Evolutionary conservation across 805 yeast species (phyloP), one percentile per base, ranked within the genome.

Genomic region (Yarrowia keelungensis): DNA sequence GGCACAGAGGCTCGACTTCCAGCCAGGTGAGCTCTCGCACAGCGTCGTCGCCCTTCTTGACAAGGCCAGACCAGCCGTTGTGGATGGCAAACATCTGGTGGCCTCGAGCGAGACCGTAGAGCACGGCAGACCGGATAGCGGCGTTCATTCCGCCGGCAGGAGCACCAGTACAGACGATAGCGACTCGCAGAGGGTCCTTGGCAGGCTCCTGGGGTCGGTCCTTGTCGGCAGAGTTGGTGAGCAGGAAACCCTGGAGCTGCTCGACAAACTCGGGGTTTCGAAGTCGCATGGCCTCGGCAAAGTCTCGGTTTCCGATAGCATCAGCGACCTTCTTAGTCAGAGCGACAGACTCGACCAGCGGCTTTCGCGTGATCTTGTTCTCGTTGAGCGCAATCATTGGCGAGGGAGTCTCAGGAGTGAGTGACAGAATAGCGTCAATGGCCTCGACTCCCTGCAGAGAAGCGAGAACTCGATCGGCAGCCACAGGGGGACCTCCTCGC

Each of bases 361-460:
- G 92, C 76, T 85, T 87, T 73, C 97, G 86, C 59, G 89, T 89
- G 74, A 95, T 87, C 77, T 91, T 89, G 81, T 93, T 94, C 78
- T 92, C 97, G 70, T 84, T 82, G 74, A 94, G 85, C 68, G 96
- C 97, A 79, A 95, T 95, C 86, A 95, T 86, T 68, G 98, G 98
- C 11, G 97, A 90, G 47, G 98, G 98, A 3, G 94, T 90, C 0
- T 87, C 89, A 38, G 97, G 97, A 10, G 97, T 91, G 68, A 89
- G 82, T 67, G 89, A 92, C 74, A 95, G 82, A 19, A 95, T 94
- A 1, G 98, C 98, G 70, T 89, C 88, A 22, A 95, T 97, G 9
- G 99, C 98, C 75, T 92, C 98, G 50, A 94, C 97, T 79, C 98
- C 99, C 82, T 95, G 99, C 73, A 94, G 79, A 16, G 99, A 94